Evolutionary conservation across 2,329 filamentous ascomycete genomes (phyloP).

Genomic region (Colletotrichum melonis): DNA sequence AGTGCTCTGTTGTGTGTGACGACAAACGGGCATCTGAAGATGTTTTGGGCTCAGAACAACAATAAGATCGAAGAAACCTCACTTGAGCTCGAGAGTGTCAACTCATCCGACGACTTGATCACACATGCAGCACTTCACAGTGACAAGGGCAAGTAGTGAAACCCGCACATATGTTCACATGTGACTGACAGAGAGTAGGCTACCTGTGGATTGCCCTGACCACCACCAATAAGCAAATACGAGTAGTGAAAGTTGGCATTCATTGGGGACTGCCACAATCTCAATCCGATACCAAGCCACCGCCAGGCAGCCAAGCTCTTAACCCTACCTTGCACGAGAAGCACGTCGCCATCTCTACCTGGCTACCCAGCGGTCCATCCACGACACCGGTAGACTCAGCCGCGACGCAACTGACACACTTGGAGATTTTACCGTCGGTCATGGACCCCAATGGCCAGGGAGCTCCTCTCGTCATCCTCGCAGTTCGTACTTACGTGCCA

Average conservation of each 20-base stretch:
- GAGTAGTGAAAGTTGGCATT: slow-evolving; percentile 78
- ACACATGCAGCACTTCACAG: slow-evolving; percentile 83
- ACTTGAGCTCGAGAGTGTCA: slow-evolving; percentile 79
- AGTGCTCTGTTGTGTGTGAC: slow-evolving; percentile 83
- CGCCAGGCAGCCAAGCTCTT: slow-evolving; percentile 57
- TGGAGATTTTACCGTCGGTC: slow-evolving; percentile 78
- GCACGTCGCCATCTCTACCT: slow-evolving; percentile 68
- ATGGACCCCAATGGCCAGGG: slow-evolving; percentile 69
- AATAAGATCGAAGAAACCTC: slow-evolving; percentile 77
- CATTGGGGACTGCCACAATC: slow-evolving; percentile 75
- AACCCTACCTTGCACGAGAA: slow-evolving; percentile 66
- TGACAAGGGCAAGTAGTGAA: slow-evolving; percentile 71
- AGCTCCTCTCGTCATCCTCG: slow-evolving; percentile 73
- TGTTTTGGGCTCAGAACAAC: slow-evolving; percentile 83
- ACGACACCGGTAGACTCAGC: slow-evolving; percentile 59
- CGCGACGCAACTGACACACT: slow-evolving; percentile 75
- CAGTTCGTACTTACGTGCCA: slow-evolving; percentile 75
- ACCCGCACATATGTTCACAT: slow-evolving; percentile 11
- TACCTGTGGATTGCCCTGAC: slow-evolving; percentile 61
- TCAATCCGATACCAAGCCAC: slow-evolving; percentile 62
- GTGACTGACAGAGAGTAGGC: slow-evolving; percentile 25
- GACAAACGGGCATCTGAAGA: slow-evolving; percentile 76
- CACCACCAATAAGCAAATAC: slow-evolving; percentile 77
- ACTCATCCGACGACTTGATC: slow-evolving; percentile 78
- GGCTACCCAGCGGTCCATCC: slow-evolving; percentile 61